A percentile compares a stretch with the other conserved stretches of the same genome.
These are phyloP conservation scores for Funneliformis geosporum DNA, from an alignment of 192 early-diverging fungal genomes.

Conservation along the genomic window DNA sequence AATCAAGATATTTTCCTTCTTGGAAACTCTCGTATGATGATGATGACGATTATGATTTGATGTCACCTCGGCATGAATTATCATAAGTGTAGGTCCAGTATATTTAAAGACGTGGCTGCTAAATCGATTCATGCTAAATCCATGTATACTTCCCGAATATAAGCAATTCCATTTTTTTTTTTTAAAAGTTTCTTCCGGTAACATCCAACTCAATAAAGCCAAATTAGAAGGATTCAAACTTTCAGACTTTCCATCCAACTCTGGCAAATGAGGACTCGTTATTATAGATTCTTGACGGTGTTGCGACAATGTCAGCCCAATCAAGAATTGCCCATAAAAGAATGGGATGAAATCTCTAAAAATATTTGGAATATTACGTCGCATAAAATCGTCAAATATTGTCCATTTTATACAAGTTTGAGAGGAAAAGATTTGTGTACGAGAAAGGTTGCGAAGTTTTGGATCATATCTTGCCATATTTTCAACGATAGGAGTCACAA, in stretches of 20 bases:
- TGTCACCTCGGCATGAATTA: constrained; percentile 34
- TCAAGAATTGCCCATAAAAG: constrained; percentile 48
- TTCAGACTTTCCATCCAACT: constrained; percentile 31
- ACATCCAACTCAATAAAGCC: constrained; percentile 45
- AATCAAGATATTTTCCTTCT: constrained; percentile 38
- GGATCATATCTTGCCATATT: constrained; percentile 19
- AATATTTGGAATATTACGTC: constrained; percentile 45
- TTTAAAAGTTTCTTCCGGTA: constrained; percentile 37
- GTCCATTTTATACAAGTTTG: neutral
- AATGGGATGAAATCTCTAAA: constrained; percentile 46
- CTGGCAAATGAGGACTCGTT: constrained; percentile 3
- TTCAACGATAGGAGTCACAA: neutral
- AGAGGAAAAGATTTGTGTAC: neutral
- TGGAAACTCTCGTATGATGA: neutral
- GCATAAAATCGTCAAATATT: constrained; percentile 29
- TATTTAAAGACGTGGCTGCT: constrained; percentile 57
- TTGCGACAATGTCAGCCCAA: constrained; percentile 39
- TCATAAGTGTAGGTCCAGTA: constrained; percentile 51
- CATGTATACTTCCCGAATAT: constrained; percentile 51
- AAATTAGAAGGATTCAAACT: constrained; percentile 41
- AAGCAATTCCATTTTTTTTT: constrained; percentile 41
- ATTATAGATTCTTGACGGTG: neutral
- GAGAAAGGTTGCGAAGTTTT: neutral
- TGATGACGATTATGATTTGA: neutral
- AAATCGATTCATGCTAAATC: constrained; percentile 62